phyloP scores from a whole-genome alignment of 2,329 filamentous ascomycete genomes.

The Clarireedia homoeocarpa region DNA sequence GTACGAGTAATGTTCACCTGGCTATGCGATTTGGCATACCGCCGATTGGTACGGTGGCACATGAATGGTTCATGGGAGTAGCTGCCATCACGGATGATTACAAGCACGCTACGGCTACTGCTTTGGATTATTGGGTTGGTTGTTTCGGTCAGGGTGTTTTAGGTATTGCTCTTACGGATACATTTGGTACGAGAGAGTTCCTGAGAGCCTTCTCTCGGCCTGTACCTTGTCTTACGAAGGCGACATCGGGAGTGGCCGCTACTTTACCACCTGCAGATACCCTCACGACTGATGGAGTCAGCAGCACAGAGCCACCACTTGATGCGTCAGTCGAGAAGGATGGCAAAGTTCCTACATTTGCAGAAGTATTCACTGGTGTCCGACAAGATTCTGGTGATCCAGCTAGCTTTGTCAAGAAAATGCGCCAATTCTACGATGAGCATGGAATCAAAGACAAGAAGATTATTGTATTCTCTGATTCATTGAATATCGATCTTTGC shows the following conservation, averaged over 20 bases:
- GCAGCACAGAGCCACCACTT: constrained; percentile 16
- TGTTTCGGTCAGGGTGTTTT: constrained; percentile 83
- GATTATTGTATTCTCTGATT: constrained; percentile 91
- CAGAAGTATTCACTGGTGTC: constrained; percentile 58
- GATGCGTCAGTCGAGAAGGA: constrained; percentile 35
- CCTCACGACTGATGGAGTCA: background rate
- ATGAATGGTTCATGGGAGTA: constrained; percentile 99
- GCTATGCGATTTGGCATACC: constrained; percentile 85
- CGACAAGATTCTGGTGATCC: constrained; percentile 69
- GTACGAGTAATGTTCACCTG: constrained; percentile 94
- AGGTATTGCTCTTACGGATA: constrained; percentile 88
- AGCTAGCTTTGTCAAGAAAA: constrained; percentile 55
- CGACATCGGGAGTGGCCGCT: constrained; percentile 16
- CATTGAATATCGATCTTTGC: constrained; percentile 82
- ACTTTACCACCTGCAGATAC: constrained; percentile 18
- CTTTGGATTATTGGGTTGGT: constrained; percentile 79
- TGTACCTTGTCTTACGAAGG: constrained; percentile 37
- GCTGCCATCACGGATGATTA: constrained; percentile 88
- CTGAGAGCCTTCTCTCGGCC: constrained; percentile 73
- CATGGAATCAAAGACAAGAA: constrained; percentile 70
- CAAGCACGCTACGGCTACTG: constrained; percentile 72
- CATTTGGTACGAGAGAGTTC: constrained; percentile 88
- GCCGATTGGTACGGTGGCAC: constrained; percentile 84
- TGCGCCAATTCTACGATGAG: constrained; percentile 37
- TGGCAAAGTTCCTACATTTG: constrained; percentile 43